Conservation (phyloP, 176 grass and related monocot species). For the Lolium multiflorum region DNA sequence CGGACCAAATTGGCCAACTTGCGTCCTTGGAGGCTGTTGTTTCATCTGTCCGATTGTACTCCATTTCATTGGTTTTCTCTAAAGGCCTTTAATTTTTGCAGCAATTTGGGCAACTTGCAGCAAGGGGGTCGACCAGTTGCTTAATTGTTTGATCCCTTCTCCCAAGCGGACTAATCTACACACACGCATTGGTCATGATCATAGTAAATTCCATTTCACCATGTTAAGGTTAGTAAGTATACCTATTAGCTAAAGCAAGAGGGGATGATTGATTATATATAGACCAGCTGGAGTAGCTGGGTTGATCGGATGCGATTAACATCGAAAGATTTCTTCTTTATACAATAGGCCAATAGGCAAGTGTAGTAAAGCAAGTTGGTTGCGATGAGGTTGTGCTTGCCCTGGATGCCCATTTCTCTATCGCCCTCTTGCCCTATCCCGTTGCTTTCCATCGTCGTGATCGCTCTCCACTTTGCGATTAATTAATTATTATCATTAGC, state of each 20-base stretch:
- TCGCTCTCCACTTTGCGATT: not conserved
- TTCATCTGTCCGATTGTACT: conserved; percentile 30
- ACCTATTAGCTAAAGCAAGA: not conserved
- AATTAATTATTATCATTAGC: conserved; percentile 16
- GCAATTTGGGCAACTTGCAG: conserved; percentile 39
- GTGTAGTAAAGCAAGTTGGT: conserved; percentile 51
- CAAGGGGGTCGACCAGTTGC: not conserved
- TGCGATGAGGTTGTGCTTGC: conserved; percentile 43
- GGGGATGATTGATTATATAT: conserved; percentile 7
- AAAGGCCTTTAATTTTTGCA: not conserved
- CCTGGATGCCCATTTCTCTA: conserved; percentile 48
- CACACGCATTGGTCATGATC: not conserved
- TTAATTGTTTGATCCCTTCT: conserved; percentile 7
- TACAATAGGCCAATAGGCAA: conserved; percentile 45
- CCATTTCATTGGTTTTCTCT: conserved; percentile 33
- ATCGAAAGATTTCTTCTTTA: conserved; percentile 13
- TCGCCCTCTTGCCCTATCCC: conserved; percentile 5
- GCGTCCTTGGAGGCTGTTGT: conserved; percentile 29
- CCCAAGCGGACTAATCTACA: conserved; percentile 9
- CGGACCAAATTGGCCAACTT: conserved; percentile 55
- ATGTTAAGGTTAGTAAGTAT: not conserved
- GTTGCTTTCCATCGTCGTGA: conserved; percentile 34
- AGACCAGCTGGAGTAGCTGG: not conserved
- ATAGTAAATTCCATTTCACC: not conserved
- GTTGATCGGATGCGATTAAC: conserved; percentile 1